phyloP scores from a whole-genome alignment of 2,329 filamentous ascomycete genomes.

The Calonectria leucothoes region DNA sequence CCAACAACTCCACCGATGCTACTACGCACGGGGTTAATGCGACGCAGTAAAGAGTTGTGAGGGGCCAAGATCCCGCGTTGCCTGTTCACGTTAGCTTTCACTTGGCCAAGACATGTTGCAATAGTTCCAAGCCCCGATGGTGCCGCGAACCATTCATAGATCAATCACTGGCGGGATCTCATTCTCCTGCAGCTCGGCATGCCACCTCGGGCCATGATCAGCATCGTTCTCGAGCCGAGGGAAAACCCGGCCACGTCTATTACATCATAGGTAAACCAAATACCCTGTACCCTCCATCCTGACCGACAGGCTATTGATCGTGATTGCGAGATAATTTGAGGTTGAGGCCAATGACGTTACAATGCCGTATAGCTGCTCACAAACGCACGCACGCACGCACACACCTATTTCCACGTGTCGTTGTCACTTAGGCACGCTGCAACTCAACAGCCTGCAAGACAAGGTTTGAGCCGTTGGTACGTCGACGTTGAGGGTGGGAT shows the following conservation, averaged over 20 bases:
- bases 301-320: background rate
- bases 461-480: slow-evolving; percentile 16
- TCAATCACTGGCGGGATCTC: background rate
- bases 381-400: no score
- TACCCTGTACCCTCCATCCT: slow-evolving; percentile 4
- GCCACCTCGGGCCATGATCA: slow-evolving; percentile 35
- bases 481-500: slow-evolving; percentile 10
- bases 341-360: background rate
- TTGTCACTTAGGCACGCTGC: slow-evolving; percentile 1
- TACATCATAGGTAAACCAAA: slow-evolving; percentile 6
- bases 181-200: slow-evolving; percentile 28
- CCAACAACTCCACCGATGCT: slow-evolving; percentile 7
- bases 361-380: background rate
- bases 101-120: background rate
- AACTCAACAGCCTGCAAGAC: slow-evolving; percentile 22
- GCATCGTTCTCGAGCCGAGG: slow-evolving; percentile 8
- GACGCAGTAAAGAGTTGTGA: background rate
- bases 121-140: background rate
- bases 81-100: background rate
- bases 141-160: background rate
- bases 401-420: background rate
- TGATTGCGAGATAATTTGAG: background rate
- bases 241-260: slow-evolving; percentile 14
- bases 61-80: background rate
- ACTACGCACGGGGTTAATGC: slow-evolving; percentile 3